Percentiles rank a stretch among this genome's conserved stretches.
phyloP scores from a whole-genome alignment of 352 stramenopile genomes.

The Globisporangium emineosum region DNA sequence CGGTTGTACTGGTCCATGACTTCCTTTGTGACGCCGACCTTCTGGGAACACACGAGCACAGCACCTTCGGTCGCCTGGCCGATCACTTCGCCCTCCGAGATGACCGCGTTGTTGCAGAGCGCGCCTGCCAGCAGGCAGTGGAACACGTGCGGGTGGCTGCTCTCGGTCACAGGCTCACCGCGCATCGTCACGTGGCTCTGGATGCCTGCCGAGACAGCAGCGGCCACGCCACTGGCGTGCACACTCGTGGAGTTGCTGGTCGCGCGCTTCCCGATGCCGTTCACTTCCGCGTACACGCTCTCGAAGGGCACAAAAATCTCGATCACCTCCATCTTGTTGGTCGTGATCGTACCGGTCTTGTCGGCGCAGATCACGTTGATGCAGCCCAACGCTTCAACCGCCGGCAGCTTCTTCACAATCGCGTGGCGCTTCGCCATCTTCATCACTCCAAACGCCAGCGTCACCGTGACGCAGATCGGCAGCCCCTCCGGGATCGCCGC shows the following conservation, averaged over 20 bases:
- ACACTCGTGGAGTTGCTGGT: not conserved
- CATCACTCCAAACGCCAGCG: slow-evolving; percentile 76
- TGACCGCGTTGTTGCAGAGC: slow-evolving; percentile 75
- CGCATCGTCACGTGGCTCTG: slow-evolving; percentile 49
- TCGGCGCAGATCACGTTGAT: slow-evolving; percentile 93
- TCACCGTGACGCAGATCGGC: slow-evolving; percentile 82
- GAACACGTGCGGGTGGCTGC: slow-evolving; percentile 63
- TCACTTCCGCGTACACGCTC: slow-evolving; percentile 65
- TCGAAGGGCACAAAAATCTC: slow-evolving; percentile 82
- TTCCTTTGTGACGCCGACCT: slow-evolving; percentile 47
- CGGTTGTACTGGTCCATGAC: slow-evolving; percentile 58
- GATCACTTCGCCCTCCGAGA: slow-evolving; percentile 66
- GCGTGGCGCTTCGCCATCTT: slow-evolving; percentile 85
- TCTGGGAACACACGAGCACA: slow-evolving; percentile 63
- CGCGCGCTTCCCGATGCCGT: slow-evolving; percentile 41
- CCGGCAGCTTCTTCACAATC: slow-evolving; percentile 88
- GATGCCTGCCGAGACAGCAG: slow-evolving; percentile 10
- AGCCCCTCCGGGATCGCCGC: slow-evolving; percentile 77
- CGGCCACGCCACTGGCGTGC: not conserved
- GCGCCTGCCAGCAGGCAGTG: slow-evolving; percentile 71
- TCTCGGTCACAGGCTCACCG: slow-evolving; percentile 57
- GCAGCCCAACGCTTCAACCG: slow-evolving; percentile 83
- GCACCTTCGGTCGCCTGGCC: slow-evolving; percentile 79
- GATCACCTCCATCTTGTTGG: slow-evolving; percentile 84
- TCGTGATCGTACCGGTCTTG: slow-evolving; percentile 95